Conservation (phyloP, 2,329 filamentous ascomycete genomes). For the Podosphaera aphanis region DNA sequence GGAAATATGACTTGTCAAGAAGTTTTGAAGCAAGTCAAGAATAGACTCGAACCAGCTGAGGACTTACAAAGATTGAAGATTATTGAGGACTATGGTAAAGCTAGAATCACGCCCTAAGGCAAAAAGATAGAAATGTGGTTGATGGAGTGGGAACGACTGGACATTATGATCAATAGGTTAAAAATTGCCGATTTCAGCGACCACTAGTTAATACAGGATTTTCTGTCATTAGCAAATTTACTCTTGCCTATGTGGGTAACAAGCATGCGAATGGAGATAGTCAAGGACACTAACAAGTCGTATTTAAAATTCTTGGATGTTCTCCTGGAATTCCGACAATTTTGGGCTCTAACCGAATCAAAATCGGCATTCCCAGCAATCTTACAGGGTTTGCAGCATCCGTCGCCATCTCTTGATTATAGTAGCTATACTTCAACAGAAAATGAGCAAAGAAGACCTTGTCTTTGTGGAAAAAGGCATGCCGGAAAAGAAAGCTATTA, state of each 20-base stretch:
- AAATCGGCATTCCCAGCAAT: not conserved
- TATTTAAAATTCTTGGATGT: not conserved
- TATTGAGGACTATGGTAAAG: too few relatives aligned
- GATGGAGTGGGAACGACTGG: not conserved
- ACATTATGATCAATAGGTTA: not conserved
- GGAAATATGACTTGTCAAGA: too few relatives aligned
- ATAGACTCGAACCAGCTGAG: too few relatives aligned
- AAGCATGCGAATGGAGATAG: not conserved
- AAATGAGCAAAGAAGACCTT: too few relatives aligned
- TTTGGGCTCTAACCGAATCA: not conserved
- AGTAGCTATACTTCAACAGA: too few relatives aligned
- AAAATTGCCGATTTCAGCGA: slow-evolving; percentile 1
- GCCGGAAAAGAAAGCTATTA: too few relatives aligned
- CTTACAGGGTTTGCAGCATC: not conserved
- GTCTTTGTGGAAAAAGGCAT: too few relatives aligned
- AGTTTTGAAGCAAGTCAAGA: too few relatives aligned
- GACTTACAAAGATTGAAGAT: too few relatives aligned
- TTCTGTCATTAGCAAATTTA: not conserved
- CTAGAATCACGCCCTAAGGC: not conserved
- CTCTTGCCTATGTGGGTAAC: slow-evolving; percentile 1
- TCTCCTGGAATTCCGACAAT: not conserved
- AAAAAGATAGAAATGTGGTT: not conserved
- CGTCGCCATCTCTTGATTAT: not conserved
- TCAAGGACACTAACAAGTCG: not conserved
- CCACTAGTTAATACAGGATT: not conserved